A percentile compares a stretch with the other conserved stretches of the same genome.
These are phyloP conservation scores for Kluyveromyces sp. DNA, from an alignment of 1,139 yeast species.

Conservation along the genomic window DNA sequence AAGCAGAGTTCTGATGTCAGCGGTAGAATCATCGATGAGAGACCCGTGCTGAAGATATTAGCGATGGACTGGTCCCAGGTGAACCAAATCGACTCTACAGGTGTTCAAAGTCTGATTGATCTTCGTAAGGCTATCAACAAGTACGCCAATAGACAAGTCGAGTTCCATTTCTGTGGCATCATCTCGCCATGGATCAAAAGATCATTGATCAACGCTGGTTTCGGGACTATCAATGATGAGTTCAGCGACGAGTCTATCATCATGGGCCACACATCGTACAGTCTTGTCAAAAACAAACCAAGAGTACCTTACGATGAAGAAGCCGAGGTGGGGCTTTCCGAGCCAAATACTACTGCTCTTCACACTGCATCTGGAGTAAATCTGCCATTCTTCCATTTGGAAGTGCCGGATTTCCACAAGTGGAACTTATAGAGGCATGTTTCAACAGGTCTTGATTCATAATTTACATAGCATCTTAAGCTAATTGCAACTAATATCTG, in stretches of 20 bases:
- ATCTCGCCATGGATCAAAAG: slow-evolving; percentile 82
- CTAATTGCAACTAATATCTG: background rate
- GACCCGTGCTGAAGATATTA: slow-evolving; percentile 64
- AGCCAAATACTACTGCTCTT: slow-evolving; percentile 30
- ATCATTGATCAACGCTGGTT: slow-evolving; percentile 68
- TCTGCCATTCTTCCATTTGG: slow-evolving; percentile 82
- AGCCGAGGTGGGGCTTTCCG: slow-evolving; percentile 17
- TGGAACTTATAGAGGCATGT: slow-evolving; percentile 20
- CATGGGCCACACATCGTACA: slow-evolving; percentile 30
- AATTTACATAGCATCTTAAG: too few species aligned
- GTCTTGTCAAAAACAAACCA: slow-evolving; percentile 23
- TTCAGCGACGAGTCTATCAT: slow-evolving; percentile 27
- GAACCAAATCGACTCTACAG: slow-evolving; percentile 69
- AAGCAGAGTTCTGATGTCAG: slow-evolving; percentile 16
- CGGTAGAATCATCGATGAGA: slow-evolving; percentile 31
- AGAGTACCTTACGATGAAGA: slow-evolving; percentile 10
- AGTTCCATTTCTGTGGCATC: slow-evolving; percentile 83
- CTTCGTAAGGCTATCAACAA: slow-evolving; percentile 62
- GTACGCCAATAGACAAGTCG: slow-evolving; percentile 79
- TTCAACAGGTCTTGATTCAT: background rate
- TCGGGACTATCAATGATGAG: slow-evolving; percentile 53
- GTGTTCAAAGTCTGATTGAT: slow-evolving; percentile 72
- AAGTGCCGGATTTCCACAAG: slow-evolving; percentile 62
- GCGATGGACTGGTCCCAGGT: slow-evolving; percentile 80
- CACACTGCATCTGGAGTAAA: slow-evolving; percentile 61